Evolutionary conservation across 148 eudicot genomes (phyloP).

Genomic region (Dianthus caryophyllus): DNA sequence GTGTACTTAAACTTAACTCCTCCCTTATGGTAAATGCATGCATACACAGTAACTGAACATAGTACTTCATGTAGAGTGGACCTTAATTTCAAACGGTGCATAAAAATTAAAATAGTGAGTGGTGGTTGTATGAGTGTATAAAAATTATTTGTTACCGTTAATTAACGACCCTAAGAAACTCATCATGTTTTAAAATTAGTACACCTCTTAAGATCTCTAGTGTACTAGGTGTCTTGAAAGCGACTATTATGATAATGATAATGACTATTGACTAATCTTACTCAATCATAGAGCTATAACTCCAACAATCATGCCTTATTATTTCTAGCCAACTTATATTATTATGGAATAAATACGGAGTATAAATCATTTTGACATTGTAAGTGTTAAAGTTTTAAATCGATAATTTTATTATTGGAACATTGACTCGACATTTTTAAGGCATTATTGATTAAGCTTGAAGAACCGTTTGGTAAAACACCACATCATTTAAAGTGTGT

Average conservation of each 20-base stretch:
- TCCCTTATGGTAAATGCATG: slow-evolving; percentile 5
- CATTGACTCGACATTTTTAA: too few species aligned
- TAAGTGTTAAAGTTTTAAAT: too few species aligned
- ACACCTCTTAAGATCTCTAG: background rate
- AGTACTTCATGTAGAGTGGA: too few species aligned
- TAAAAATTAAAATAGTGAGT: background rate
- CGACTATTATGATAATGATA: slow-evolving; percentile 2
- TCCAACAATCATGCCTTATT: background rate
- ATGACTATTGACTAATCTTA: background rate
- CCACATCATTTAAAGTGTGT: too few species aligned
- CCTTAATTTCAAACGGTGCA: background rate
- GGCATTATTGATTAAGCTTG: too few species aligned
- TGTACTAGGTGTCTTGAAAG: background rate
- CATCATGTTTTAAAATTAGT: background rate
- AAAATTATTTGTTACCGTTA: slow-evolving; percentile 6
- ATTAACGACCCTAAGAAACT: background rate
- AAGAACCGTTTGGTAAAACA: too few species aligned
- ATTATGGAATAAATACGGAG: too few species aligned
- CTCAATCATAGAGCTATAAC: background rate
- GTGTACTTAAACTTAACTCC: too few species aligned
- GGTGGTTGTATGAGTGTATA: background rate
- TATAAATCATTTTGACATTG: too few species aligned
- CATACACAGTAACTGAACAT: slow-evolving; percentile 1
- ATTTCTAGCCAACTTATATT: too few species aligned
- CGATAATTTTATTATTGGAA: too few species aligned